These are phyloP conservation scores for Wickerhamiella vanderwaltii DNA, from an alignment of 805 yeast genomes.

Conservation along the genomic window DNA sequence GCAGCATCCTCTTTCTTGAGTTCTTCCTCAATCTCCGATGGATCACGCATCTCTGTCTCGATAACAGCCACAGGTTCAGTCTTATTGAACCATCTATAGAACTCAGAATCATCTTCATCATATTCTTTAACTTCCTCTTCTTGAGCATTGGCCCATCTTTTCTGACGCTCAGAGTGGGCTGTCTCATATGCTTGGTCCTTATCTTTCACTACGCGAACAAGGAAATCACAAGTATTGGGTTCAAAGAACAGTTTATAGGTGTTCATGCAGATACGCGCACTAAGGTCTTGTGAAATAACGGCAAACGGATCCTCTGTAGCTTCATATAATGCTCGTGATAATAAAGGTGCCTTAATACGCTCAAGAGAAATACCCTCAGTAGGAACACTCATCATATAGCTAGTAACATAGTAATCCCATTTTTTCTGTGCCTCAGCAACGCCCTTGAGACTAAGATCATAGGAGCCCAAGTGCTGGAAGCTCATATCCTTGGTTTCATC, in stretches of 20 bases:
- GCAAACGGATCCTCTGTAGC: slow-evolving; percentile 33
- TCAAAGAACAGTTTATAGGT: slow-evolving; percentile 75
- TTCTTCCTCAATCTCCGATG: too few relatives aligned
- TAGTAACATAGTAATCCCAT: slow-evolving; percentile 89
- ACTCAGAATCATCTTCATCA: background rate
- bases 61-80: too few relatives aligned
- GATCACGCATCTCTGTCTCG: too few relatives aligned
- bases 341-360: slow-evolving; percentile 66
- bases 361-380: slow-evolving; percentile 88
- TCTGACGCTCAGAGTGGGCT: background rate
- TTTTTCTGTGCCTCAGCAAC: slow-evolving; percentile 57
- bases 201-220: slow-evolving; percentile 23
- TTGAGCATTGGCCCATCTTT: slow-evolving; percentile 2
- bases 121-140: background rate
- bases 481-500: slow-evolving; percentile 40
- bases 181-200: background rate
- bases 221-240: slow-evolving; percentile 65
- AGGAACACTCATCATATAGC: slow-evolving; percentile 88
- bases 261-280: slow-evolving; percentile 65
- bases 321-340: slow-evolving; percentile 34
- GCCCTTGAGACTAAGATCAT: slow-evolving; percentile 75
- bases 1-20: too few relatives aligned
- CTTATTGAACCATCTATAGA: background rate
- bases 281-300: slow-evolving; percentile 52
- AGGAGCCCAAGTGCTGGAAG: slow-evolving; percentile 75